These are phyloP conservation scores for Astrothelium macrocarpum DNA, from an alignment of 495 filamentous ascomycete genomes.

Conservation along the genomic window DNA sequence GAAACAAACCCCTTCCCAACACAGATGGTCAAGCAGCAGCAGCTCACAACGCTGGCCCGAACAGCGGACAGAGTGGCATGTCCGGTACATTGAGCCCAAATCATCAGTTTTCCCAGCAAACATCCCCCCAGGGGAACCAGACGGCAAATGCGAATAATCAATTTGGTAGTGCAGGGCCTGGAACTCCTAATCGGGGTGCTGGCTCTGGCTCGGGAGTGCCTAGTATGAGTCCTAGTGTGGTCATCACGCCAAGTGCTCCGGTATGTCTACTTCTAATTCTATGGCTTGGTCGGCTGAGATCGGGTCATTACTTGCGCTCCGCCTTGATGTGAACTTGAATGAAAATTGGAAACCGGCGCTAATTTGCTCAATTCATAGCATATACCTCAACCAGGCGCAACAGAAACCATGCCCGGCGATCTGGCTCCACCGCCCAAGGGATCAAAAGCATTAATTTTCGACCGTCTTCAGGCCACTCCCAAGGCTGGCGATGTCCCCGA, in stretches of 20 bases:
- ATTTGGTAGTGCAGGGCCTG: constrained; percentile 30
- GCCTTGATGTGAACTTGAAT: not conserved
- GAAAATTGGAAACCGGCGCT: constrained; percentile 15
- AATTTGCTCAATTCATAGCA: constrained; percentile 50
- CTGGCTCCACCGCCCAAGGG: constrained; percentile 85
- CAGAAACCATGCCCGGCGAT: constrained; percentile 97
- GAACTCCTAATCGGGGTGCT: constrained; percentile 50
- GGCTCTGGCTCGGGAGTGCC: constrained; percentile 38
- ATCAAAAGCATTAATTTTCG: constrained; percentile 79
- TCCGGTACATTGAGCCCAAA: constrained; percentile 31
- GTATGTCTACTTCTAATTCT: constrained; percentile 46
- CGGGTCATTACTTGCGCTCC: not conserved
- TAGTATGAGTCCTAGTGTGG: constrained; percentile 68
- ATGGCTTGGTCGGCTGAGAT: not conserved
- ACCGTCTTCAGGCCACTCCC: constrained; percentile 83
- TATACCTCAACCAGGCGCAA: constrained; percentile 81
- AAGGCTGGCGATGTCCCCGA: constrained; percentile 75
- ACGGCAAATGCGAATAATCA: not conserved
- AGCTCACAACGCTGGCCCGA: constrained; percentile 10
- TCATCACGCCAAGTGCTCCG: constrained; percentile 90
- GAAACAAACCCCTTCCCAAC: constrained; percentile 68
- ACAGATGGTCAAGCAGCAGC: constrained; percentile 41
- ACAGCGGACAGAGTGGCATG: constrained; percentile 29
- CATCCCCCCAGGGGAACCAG: not conserved
- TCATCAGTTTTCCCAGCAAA: constrained; percentile 29